A percentile compares a stretch with the other conserved stretches of the same genome.
phyloP scores from a whole-genome alignment of 2,329 filamentous ascomycete species.

The Zopfia rhizophila region DNA sequence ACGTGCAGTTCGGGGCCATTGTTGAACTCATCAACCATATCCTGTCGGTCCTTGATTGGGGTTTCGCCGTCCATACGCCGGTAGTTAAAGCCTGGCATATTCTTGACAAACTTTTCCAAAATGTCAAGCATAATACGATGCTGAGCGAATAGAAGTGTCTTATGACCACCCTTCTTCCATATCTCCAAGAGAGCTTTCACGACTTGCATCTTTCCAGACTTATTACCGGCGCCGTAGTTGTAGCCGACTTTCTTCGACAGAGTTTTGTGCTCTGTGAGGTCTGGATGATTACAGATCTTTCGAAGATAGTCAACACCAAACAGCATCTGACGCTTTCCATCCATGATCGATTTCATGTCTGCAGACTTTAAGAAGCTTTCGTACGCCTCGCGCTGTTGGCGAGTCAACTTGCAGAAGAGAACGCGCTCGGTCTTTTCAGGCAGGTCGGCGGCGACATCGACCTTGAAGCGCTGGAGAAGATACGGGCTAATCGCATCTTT shows the following conservation, averaged over 20 bases:
- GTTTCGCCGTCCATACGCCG: constrained; percentile 95
- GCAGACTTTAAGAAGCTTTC: constrained; percentile 82
- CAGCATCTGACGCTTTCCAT: constrained; percentile 78
- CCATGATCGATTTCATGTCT: constrained; percentile 85
- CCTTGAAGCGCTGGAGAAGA: constrained; percentile 89
- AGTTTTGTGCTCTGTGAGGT: constrained; percentile 77
- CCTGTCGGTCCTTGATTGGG: constrained; percentile 86
- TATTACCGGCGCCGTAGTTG: constrained; percentile 78
- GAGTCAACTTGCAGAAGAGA: constrained; percentile 91
- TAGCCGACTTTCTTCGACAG: constrained; percentile 71
- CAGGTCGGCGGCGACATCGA: constrained; percentile 91
- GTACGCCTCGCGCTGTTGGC: constrained; percentile 81
- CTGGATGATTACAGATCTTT: constrained; percentile 98
- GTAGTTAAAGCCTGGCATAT: constrained; percentile 76
- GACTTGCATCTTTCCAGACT: constrained; percentile 96
- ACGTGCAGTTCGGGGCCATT: constrained; percentile 80
- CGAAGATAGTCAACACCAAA: constrained; percentile 91
- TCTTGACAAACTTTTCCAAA: constrained; percentile 80
- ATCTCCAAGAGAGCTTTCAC: constrained; percentile 86
- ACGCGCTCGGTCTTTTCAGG: constrained; percentile 97
- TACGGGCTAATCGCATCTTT: constrained; percentile 96
- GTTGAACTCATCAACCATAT: constrained; percentile 93
- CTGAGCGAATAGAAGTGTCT: constrained; percentile 92
- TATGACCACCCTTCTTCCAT: constrained; percentile 93
- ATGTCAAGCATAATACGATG: constrained; percentile 96